phyloP scores from a whole-genome alignment of 2,329 filamentous ascomycete species.

The Diplodia intermedia region DNA sequence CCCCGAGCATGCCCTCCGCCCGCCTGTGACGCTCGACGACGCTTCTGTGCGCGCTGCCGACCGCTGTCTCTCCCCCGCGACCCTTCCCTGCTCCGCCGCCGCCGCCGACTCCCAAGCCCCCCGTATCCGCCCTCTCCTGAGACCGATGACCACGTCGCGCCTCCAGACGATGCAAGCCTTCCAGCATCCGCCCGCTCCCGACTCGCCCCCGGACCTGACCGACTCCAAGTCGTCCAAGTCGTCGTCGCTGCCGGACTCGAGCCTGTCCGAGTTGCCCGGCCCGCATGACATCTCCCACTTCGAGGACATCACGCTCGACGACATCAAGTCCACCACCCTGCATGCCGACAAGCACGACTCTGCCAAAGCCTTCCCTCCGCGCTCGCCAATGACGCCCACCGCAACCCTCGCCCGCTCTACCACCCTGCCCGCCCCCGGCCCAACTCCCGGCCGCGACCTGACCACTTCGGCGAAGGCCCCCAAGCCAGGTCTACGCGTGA shows the following conservation, averaged over 20 bases:
- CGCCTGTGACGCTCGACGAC: constrained; percentile 42
- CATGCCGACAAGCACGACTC: constrained; percentile 27
- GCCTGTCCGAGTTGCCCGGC: constrained; percentile 67
- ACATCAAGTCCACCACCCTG: constrained; percentile 58
- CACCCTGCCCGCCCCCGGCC: constrained; percentile 3
- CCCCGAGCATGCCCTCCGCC: constrained; percentile 43
- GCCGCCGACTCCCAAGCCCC: constrained; percentile 33
- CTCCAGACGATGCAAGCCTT: constrained; percentile 34
- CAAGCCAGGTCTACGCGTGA: constrained; percentile 51
- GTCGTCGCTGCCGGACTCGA: constrained; percentile 83
- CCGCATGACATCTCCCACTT: constrained; percentile 80
- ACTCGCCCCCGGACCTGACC: constrained; percentile 79
- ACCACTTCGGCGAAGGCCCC: constrained; percentile 46
- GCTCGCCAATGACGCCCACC: constrained; percentile 28
- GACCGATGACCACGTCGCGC: constrained; percentile 41
- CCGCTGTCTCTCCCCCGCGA: constrained; percentile 39
- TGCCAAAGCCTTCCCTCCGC: constrained; percentile 25
- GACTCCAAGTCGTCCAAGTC: constrained; percentile 89
- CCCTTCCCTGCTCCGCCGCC: constrained; percentile 33
- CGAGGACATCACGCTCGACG: constrained; percentile 89
- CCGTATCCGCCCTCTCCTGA: constrained; percentile 45
- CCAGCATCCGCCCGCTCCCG: constrained; percentile 58
- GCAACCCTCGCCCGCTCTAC: constrained; percentile 17
- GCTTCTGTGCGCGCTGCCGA: constrained; percentile 38
- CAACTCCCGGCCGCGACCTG: constrained; percentile 44